Conservation (phyloP, 192 early-diverging fungal species). For the Jimgerdemannia lactiflua region DNA sequence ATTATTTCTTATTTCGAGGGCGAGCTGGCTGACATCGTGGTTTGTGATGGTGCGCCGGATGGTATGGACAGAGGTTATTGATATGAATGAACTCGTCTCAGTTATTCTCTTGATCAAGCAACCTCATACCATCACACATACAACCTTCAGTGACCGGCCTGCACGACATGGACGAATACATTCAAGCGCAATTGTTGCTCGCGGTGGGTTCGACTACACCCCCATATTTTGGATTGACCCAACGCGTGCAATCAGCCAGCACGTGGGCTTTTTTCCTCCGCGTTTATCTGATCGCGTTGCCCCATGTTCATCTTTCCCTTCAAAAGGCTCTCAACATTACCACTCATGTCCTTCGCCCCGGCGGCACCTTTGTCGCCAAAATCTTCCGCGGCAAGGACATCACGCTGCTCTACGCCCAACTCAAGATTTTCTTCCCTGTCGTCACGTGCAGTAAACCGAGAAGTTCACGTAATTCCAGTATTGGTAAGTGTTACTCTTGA, state of each 20-base stretch:
- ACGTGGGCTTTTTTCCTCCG: background rate
- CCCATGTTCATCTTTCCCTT: background rate
- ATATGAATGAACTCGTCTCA: background rate
- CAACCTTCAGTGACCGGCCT: conserved; percentile 82
- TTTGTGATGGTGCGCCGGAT: conserved; percentile 96
- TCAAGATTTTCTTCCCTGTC: conserved; percentile 86
- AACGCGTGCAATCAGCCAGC: background rate
- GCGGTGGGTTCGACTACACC: conserved; percentile 45
- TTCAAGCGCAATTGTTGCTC: conserved; percentile 94
- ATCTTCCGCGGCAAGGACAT: conserved; percentile 97
- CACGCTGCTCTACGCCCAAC: conserved; percentile 85
- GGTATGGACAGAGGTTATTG: conserved; percentile 40
- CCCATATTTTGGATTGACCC: background rate
- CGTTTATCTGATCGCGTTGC: background rate
- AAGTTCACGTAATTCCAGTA: conserved; percentile 91
- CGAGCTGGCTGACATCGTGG: conserved; percentile 85
- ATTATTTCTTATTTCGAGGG: conserved; percentile 92
- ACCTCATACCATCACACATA: background rate
- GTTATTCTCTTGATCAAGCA: background rate
- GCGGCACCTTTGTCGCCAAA: conserved; percentile 97
- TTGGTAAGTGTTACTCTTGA: conserved; percentile 27
- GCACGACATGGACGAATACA: conserved; percentile 99
- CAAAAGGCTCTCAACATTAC: conserved; percentile 89
- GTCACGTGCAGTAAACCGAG: conserved; percentile 94
- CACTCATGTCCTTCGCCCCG: conserved; percentile 83